phyloP scores from a whole-genome alignment of 2,329 filamentous ascomycete species.

The Hymenoscyphus albidus region DNA sequence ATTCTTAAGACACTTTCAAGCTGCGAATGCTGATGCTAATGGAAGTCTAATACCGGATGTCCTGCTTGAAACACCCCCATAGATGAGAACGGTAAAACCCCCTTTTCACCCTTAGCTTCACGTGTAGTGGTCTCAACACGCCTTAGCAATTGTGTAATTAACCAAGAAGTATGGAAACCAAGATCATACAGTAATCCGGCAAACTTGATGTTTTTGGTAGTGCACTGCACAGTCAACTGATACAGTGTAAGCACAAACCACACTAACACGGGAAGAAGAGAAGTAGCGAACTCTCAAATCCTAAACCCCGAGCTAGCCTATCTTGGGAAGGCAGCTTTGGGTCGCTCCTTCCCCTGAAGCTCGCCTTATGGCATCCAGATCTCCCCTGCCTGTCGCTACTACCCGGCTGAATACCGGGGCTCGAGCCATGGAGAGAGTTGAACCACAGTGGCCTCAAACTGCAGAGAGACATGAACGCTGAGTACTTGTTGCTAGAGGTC shows the following conservation, averaged over 20 bases:
- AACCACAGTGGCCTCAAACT: no score
- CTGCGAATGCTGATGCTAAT: conserved; percentile 45
- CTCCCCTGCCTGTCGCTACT: no score
- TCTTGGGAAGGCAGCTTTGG: no score
- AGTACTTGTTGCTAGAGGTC: no score
- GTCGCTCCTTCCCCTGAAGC: no score
- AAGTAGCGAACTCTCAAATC: no score
- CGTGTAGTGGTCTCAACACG: conserved; percentile 42
- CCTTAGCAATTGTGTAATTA: conserved; percentile 40
- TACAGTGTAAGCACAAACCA: background rate
- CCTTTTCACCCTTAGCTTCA: conserved; percentile 38
- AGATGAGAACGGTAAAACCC: conserved; percentile 50
- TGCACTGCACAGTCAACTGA: background rate
- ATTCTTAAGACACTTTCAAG: conserved; percentile 39
- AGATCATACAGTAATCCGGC: conserved; percentile 13
- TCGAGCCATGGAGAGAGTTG: no score
- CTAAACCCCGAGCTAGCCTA: no score
- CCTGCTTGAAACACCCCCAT: conserved; percentile 49
- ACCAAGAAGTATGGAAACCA: conserved; percentile 21
- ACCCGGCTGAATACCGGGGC: no score
- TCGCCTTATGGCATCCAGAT: no score
- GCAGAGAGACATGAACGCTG: no score
- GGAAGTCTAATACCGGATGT: conserved; percentile 49
- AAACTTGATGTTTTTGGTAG: conserved; percentile 18
- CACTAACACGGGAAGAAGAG: background rate